Evolutionary conservation across 208 protist species (phyloP), one percentile per base, ranked within the genome.

Genomic region (Crithidia fasciculata): DNA sequence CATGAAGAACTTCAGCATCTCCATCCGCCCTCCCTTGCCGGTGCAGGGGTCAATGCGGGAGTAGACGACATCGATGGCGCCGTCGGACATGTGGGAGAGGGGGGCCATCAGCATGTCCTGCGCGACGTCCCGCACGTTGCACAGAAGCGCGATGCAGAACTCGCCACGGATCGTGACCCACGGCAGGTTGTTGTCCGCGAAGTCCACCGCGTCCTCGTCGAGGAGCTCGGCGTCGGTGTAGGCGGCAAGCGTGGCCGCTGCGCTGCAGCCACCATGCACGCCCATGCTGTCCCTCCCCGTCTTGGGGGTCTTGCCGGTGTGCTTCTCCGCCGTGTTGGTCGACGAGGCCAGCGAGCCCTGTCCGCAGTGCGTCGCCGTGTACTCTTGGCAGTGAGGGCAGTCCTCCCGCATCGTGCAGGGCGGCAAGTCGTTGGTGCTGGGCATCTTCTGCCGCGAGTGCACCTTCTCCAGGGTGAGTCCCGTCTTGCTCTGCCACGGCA

Each of bases 31-130:
- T 0, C 72, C 67, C 10, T 63, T 37, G 28, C 69, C 78, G 40
- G 57, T 81, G 37, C 47, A 72, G 3, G 62, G 79, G 45, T 87
- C 76, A 40, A 74, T 77, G 39, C 87, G 81, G 71, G 41, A 78
- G 77, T 85, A 96, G 47, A 92, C 83, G 36, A 95, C 28, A 69
- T 96, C 92, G 57, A 96, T 92, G 28, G 89, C 74, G 36, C 89
- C 89, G 69, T 96, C 92, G 45, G 77, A 85, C 68, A 95, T 57
- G 64, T 96, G 92, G 4, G 84, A 76, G 15, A 91, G 18, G 8
- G 92, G 92, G 8, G 92, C 86, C 81, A 96, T 91, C 57, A 83
- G 64, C 79, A 91, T 86, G 65, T 96, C 86, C 82, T 89, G 89
- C 28, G 89, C 80, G 2, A 89, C 80, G 56, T 96, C 76, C 3